A percentile compares a stretch with the other conserved stretches of the same genome.
These are phyloP conservation scores for Antitrichia curtipendula DNA, from an alignment of 225 moss, liverwort and hornwort species.

Conservation along the genomic window DNA sequence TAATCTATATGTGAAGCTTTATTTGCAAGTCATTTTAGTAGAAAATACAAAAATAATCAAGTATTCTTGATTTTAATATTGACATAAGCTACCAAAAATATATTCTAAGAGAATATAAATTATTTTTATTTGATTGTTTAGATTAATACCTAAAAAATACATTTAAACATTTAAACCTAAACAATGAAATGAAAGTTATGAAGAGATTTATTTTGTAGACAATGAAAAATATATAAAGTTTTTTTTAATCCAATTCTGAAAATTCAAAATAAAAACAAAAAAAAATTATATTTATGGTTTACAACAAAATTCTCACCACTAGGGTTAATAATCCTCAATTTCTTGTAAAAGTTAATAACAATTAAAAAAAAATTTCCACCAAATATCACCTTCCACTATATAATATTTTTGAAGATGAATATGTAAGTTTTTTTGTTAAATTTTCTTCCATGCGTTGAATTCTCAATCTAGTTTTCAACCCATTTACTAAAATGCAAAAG, in stretches of 20 bases:
- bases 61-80: not conserved
- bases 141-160: not conserved
- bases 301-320: too few relatives aligned
- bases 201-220: not conserved
- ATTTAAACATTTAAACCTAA: not conserved
- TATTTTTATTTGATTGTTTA: not conserved
- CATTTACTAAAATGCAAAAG: not conserved
- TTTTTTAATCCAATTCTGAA: not conserved
- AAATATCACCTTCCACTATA: not conserved
- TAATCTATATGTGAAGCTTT: not conserved
- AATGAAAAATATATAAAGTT: not conserved
- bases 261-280: not conserved
- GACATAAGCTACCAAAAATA: not conserved
- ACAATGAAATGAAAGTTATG: not conserved
- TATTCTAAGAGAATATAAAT: not conserved
- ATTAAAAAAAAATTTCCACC: too few relatives aligned
- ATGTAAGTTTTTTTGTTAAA: not conserved
- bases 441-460: not conserved
- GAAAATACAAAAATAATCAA: not conserved
- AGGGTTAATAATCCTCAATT: not conserved
- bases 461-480: fast-evolving
- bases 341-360: not conserved
- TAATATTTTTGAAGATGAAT: not conserved
- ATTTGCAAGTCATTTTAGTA: fast-evolving
- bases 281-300: not conserved